These are phyloP conservation scores for Spongispora temasekensis DNA, from an alignment of 1,284 basidiomycete genomes.

Conservation along the genomic window DNA sequence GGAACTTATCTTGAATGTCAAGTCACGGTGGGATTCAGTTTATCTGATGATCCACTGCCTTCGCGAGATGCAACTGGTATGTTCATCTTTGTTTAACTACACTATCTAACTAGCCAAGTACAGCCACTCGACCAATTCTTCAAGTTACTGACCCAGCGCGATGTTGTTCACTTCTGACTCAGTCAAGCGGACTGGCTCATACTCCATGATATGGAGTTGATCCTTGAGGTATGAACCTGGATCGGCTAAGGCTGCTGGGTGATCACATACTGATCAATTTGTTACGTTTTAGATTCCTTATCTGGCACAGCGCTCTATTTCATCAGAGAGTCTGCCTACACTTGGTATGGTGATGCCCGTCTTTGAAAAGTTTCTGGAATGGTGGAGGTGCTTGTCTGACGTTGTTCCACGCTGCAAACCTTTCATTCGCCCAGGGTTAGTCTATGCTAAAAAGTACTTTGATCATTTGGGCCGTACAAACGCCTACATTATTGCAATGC, in stretches of 20 bases:
- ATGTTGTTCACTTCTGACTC: too few species aligned
- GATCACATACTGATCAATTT: too few species aligned
- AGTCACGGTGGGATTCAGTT: not conserved
- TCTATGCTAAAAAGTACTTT: not conserved
- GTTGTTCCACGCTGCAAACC: not conserved
- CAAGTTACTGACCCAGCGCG: too few species aligned
- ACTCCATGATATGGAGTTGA: too few species aligned
- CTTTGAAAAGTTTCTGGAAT: not conserved
- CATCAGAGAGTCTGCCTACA: not conserved
- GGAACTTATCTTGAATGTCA: not conserved
- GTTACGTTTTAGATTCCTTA: too few species aligned
- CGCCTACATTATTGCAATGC: not conserved
- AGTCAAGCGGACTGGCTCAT: too few species aligned
- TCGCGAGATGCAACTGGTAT: not conserved
- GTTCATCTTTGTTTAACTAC: not conserved
- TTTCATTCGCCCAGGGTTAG: not conserved
- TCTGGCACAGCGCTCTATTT: not conserved
- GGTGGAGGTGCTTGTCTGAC: not conserved
- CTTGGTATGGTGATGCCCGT: not conserved
- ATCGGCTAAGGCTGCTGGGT: too few species aligned
- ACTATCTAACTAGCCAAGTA: not conserved
- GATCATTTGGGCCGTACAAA: not conserved
- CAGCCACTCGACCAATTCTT: too few species aligned
- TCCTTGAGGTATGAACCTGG: too few species aligned
- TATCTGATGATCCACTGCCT: not conserved